Evolutionary conservation across 306 rosid genomes (phyloP), one percentile per base, ranked within the genome.

Genomic region (Luffa acutangula): DNA sequence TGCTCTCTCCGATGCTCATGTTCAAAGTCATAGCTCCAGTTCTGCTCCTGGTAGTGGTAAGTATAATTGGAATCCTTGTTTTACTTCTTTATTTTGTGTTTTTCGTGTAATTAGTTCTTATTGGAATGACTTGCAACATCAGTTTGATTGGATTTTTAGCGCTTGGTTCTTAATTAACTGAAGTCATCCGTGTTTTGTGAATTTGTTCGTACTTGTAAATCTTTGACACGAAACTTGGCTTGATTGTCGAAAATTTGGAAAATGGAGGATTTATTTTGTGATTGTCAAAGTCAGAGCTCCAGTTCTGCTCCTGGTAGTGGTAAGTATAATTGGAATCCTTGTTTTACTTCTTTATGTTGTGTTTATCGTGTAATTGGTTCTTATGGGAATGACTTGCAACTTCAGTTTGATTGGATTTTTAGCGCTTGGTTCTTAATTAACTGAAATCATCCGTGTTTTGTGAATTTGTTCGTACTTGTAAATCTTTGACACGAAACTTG

Each of bases 1-100:
- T 56, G n/a, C 75, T 21, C 64, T 82, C 12, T 82, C 92, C 25
- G 90, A 87, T 66, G 48, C 79, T 72, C 83, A 80, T n/a, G 66
- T 15, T 59, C 82, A 80, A 21, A 69, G 69, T 42, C 78, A 74
- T 43, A 75, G 66, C 79, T 43, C 80, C 83, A 56, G 45, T 84
- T 76, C 82, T 72, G 75, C 80, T 48, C 76, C 84, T 70, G 79
- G 76, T 83, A 52, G 67, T 78, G 82, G 90, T 87, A 77, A 74
- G 86, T 65, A 69, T 58, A 54, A n/a, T 49, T 76, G 52, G 45
- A 56, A 81, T 45, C n/a, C 2, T 41, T 37, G 17, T 74, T 48
- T 43, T 73, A 18, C 76, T 51, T 31, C 65, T 15, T 6, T 33
- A 46, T 14, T 62, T 46, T 10, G 51, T 45, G 43, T 78, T 33